Base-by-base conservation (phyloP, 2,329 filamentous ascomycete genomes). In the Alternaria panax region DNA sequence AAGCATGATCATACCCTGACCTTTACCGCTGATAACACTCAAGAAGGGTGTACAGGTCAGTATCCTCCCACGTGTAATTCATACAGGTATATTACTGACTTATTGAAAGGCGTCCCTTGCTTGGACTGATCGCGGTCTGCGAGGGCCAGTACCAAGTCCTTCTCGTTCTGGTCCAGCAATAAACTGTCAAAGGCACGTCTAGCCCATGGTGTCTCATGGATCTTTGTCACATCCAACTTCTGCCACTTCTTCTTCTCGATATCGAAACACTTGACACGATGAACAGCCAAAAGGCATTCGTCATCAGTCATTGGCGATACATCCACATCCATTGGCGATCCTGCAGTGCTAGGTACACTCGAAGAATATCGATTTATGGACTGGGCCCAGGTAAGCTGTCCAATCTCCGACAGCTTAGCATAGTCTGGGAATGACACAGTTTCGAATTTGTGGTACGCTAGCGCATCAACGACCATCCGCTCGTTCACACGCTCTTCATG, bases 61-160 rank as follows among this genome's bases (percentile, higher is more conserved):
- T 9, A 38, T 20, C 36, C 9, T 20, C n/a, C 20, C n/a, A 18
- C 0, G 16, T 18, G 36, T n/a, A 38, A 9, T 42, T 70, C 70
- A 20, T 82, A 83, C 12, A 18, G n/a, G 36, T n/a, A 8, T 9
- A 78, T 75, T n/a, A 86, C 80, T 18, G 85, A 74, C 62, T 85
- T 63, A 72, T 58, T 50, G 27, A 53, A 53, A 5, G 54, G 27
- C 7, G 45, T 57, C 51, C 34, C 52, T 28, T 47, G 40, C 79
- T 59, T 81, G 77, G 65, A 57, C n/a, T 57, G 45, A 45, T 84
- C 81, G 7, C 77, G 78, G 22, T 80, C 76, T 11, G 81, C 80
- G 65, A 85, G 78, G 6, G 80, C 80, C 4, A 83, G 75, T 46
- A 85, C 79, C 24, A 84, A 68, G 22, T 81, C 74, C 61, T 85